Base-by-base conservation (phyloP, 179 eudicot genomes). In the Drosera spatulata region DNA sequence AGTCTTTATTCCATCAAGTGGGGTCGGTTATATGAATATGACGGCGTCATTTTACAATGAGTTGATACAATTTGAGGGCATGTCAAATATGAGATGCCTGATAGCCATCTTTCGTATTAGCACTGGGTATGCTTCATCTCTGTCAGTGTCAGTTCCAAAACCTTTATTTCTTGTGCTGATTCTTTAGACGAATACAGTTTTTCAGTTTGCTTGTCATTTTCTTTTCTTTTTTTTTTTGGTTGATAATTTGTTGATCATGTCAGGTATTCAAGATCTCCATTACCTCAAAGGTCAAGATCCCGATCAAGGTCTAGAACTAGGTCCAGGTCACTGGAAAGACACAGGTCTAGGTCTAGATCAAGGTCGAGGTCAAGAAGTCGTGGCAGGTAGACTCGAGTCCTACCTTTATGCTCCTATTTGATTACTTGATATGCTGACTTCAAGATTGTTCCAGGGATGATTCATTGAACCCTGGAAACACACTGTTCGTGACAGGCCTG, bases 401-500 rank as follows among this genome's bases (percentile, higher is more conserved):
- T 22, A 22, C 33, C 1, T 53, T 53, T 58, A 39, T 3, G 41
- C 13, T 14, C 59, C 56, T 7, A 22, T 10, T 13, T 33, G 48
- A 3, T 52, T 38, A 60, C 56, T 41, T 13, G 15, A 8, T 4
- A 44, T 38, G 13, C 67, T 60, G 61, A 68, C 56, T 56, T 22
- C 33, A 22, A 53, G 61, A 46, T 14, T 61, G 57, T 67, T 50
- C 50, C 80, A 86, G 97, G 85, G 47, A 64, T 55, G 95, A 85
- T 10, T 66, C 60, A 62, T 45, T 39, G 51, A 90, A 91, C 76
- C 83, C 82, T 48, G 96, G 97, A 45, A 85, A 77, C 72, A 74
- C 94, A 40, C 87, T 91, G 2, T 91, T 88, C 62, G 97, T 91
- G 46, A 88, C 97, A 59, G 97, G 97, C 41, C 84, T 91, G 55